Base-by-base conservation (phyloP, 108 stramenopile species). In the Fistulifera pelliculosa region DNA sequence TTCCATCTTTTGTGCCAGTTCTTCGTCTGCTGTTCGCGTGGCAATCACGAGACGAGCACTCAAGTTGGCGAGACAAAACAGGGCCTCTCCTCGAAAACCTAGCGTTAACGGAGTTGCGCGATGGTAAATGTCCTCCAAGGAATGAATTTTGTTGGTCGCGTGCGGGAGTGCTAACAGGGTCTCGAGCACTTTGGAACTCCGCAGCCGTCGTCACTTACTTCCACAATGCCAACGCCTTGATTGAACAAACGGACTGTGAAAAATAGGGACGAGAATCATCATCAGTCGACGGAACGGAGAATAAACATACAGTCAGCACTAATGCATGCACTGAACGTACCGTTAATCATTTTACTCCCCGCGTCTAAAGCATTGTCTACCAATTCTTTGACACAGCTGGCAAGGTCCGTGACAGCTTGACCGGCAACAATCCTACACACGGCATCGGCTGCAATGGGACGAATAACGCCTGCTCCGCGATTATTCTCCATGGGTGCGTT, bases 291-390 rank as follows among this genome's bases (percentile, higher is more conserved):
- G 31, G 3, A 15, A 25, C 15, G 2, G 25, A 47, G 26, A 16
- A 47, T 6, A 11, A 24, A 18, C 5, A 12, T 51, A 13, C 13
- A 16, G 24, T 23, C 52, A 47, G 18, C 3, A 62, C 21, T 18
- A 35, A 27, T 27, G 2, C 49, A 2, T 44, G 21, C 13, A 38
- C 35, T n/a, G 28, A 39, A 77, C 79, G 65, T 66, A 81, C 85
- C 79, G 49, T 77, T 74, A 38, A 93, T 75, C n/a, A 65, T 69
- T 5, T 56, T 73, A 22, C 85, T 81, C 21, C 76, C 73, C 10
- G 89, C 83, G 56, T 95, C 94, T 16, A 95, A 72, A 8, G 91
- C 61, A 63, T 95, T 95, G 63, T 95, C 94, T 17, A 95, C 67
- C 51, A 95, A 65, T 65, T 95, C 94, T 56, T 95, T 95, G 24